Conservation (phyloP, 2,329 filamentous ascomycete genomes). For the Meredithiella fracta region DNA sequence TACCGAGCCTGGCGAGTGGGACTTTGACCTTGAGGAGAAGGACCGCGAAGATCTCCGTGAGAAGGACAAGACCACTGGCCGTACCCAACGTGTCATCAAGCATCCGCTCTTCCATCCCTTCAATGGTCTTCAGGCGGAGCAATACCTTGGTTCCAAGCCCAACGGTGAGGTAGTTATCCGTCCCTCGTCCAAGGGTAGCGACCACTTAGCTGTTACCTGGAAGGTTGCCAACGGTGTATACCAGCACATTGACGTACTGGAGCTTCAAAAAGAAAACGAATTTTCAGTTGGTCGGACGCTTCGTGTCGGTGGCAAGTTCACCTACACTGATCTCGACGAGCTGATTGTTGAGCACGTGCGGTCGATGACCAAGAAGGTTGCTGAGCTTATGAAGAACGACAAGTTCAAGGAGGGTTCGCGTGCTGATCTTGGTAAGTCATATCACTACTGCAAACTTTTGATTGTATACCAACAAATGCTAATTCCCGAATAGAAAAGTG, state of each 20-base stretch:
- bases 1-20: constrained; percentile 69
- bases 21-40: constrained; percentile 60
- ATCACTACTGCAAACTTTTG: not conserved
- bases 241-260: constrained; percentile 92
- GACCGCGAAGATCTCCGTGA: constrained; percentile 73
- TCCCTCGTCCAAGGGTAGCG: constrained; percentile 84
- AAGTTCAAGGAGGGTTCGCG: constrained; percentile 77
- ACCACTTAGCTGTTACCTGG: constrained; percentile 94
- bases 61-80: constrained; percentile 70
- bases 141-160: constrained; percentile 74
- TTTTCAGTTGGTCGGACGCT: constrained; percentile 81
- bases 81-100: constrained; percentile 89
- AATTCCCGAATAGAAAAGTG: constrained; percentile 55
- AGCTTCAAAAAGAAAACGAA: constrained; percentile 92
- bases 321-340: constrained; percentile 90
- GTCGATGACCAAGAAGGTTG: constrained; percentile 93
- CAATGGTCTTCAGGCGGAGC: constrained; percentile 81
- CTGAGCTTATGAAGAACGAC: constrained; percentile 87
- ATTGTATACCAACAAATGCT: constrained; percentile 16
- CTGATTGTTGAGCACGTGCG: constrained; percentile 94
- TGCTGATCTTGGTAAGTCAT: constrained; percentile 62
- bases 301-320: constrained; percentile 74
- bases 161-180: constrained; percentile 87
- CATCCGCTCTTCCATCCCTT: constrained; percentile 91
- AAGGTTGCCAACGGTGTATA: constrained; percentile 94